Conservation (phyloP, 169 alveolate species). For the Babesia sp. region DNA sequence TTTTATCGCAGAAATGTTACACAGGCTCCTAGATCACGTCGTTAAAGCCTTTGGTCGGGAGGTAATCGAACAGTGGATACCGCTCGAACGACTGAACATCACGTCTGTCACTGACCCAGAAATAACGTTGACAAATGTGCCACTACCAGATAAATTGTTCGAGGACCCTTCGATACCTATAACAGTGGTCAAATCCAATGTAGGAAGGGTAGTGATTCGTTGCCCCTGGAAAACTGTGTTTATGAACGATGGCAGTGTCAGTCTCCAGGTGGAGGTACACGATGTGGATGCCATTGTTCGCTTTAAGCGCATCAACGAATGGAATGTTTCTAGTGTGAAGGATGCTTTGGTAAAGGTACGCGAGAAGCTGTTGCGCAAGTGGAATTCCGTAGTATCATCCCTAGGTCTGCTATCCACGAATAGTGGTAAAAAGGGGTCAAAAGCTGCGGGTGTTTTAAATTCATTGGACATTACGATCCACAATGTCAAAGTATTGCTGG, state of each 20-base stretch:
- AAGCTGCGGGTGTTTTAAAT: constrained; percentile 36
- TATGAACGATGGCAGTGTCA: constrained; percentile 29
- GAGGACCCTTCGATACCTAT: constrained; percentile 80
- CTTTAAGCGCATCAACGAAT: constrained; percentile 46
- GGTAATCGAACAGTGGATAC: constrained; percentile 77
- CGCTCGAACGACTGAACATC: constrained; percentile 71
- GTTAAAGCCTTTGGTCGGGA: constrained; percentile 75
- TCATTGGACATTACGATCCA: constrained; percentile 22
- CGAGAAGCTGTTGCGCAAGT: constrained; percentile 25
- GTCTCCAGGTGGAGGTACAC: constrained; percentile 69
- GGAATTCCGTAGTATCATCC: constrained; percentile 27
- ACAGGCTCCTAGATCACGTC: constrained; percentile 68
- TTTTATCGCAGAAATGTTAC: constrained; percentile 62
- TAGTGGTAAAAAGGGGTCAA: constrained; percentile 4
- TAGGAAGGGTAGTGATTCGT: constrained; percentile 72
- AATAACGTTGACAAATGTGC: constrained; percentile 75
- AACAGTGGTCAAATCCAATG: constrained; percentile 77
- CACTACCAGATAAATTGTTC: constrained; percentile 80
- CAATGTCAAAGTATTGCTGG: constrained; percentile 34
- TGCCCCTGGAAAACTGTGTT: constrained; percentile 76
- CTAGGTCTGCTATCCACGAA: constrained; percentile 21
- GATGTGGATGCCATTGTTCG: constrained; percentile 68
- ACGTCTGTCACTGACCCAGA: constrained; percentile 79
- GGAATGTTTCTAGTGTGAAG: constrained; percentile 1
- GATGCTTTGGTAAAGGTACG: neutral